A percentile compares a stretch with the other conserved stretches of the same genome.
These are phyloP conservation scores for Tulasnella sp. DNA, from an alignment of 768 basidiomycete genomes.

Conservation along the genomic window DNA sequence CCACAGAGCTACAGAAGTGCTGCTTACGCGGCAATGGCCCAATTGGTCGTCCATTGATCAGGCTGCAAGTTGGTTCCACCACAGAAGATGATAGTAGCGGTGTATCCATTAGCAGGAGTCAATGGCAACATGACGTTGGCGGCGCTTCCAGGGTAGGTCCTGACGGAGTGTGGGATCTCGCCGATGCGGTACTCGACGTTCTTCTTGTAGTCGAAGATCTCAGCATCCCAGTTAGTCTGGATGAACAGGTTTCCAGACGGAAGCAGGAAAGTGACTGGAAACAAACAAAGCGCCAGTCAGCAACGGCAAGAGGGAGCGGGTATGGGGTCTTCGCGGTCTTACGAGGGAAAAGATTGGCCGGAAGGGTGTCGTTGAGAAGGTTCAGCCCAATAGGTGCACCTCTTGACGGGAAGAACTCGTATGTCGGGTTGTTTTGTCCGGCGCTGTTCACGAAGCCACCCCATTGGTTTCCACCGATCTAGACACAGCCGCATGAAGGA, in stretches of 20 bases:
- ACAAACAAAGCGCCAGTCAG: conserved; percentile 29
- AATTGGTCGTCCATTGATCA: conserved; percentile 35
- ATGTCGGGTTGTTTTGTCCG: conserved; percentile 44
- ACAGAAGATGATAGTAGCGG: conserved; percentile 82
- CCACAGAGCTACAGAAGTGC: neutral
- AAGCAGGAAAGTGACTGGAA: conserved; percentile 38
- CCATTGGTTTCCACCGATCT: conserved; percentile 42
- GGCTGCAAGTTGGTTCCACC: conserved; percentile 56
- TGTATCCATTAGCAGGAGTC: conserved; percentile 83
- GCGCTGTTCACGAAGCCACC: conserved; percentile 42
- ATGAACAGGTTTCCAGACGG: conserved; percentile 42
- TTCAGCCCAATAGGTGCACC: conserved; percentile 43
- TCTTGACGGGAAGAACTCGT: conserved; percentile 36
- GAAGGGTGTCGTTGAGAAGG: conserved; percentile 43
- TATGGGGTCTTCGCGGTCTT: neutral
- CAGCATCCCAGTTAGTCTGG: conserved; percentile 43
- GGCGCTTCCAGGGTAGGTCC: conserved; percentile 87
- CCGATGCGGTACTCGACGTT: conserved; percentile 38
- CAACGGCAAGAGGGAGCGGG: conserved; percentile 29
- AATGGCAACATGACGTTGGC: conserved; percentile 87
- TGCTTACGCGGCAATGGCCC: conserved; percentile 34
- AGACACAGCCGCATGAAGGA: neutral
- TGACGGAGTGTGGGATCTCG: conserved; percentile 51
- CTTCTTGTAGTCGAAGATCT: conserved; percentile 42
- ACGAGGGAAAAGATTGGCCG: conserved; percentile 39